Conservation (phyloP, 805 yeast genomes). For the Kodamaea kakaduensis region DNA sequence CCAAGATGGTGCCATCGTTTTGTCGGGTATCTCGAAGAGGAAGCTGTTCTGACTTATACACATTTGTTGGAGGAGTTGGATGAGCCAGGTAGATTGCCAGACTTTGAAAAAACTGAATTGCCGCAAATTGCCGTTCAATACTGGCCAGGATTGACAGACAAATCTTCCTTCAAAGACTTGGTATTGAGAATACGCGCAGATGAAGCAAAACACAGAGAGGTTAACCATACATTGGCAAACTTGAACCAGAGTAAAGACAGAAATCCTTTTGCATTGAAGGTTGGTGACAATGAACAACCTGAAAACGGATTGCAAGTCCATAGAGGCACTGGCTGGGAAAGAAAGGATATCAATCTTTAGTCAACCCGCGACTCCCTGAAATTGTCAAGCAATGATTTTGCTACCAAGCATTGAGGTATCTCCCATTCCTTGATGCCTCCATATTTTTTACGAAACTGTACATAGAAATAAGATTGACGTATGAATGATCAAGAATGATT, state of each 20-base stretch:
- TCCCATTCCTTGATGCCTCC: too few relatives aligned
- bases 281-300: constrained; percentile 39
- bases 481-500: too few relatives aligned
- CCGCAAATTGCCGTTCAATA: constrained; percentile 62
- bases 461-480: too few relatives aligned
- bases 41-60: constrained; percentile 67
- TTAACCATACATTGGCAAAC: constrained; percentile 72
- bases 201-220: constrained; percentile 77
- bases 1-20: constrained; percentile 70
- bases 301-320: constrained; percentile 29
- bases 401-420: too few relatives aligned
- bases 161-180: constrained; percentile 56
- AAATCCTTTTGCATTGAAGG: constrained; percentile 59
- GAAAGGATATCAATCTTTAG: constrained; percentile 33
- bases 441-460: too few relatives aligned
- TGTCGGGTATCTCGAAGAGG: constrained; percentile 76
- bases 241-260: constrained; percentile 52
- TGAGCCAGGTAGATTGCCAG: constrained; percentile 47
- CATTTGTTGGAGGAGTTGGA: constrained; percentile 53
- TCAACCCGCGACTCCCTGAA: too few relatives aligned
- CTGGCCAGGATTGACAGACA: constrained; percentile 52
- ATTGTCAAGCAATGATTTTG: too few relatives aligned
- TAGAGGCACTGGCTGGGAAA: constrained; percentile 40
- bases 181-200: constrained; percentile 65
- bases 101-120: constrained; percentile 40